Percentiles rank a stretch among this genome's conserved stretches.
phyloP scores from a whole-genome alignment of 208 protist genomes.

The Crithidia sp. region DNA sequence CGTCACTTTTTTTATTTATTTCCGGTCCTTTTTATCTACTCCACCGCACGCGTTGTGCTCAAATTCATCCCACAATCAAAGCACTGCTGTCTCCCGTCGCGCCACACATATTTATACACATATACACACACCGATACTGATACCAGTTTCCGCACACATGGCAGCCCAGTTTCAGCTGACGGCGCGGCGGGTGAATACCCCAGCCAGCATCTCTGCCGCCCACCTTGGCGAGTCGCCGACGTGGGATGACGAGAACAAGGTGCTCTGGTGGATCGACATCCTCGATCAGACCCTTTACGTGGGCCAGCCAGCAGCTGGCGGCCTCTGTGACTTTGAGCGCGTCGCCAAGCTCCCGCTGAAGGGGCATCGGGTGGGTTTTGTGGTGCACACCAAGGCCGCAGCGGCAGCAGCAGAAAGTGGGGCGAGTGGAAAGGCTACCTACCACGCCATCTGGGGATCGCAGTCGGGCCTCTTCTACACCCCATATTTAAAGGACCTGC shows the following conservation, averaged over 20 bases:
- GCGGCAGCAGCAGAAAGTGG: neutral
- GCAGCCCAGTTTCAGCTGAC: constrained; percentile 35
- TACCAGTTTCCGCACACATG: constrained; percentile 1
- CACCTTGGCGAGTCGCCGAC: constrained; percentile 24
- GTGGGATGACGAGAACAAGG: constrained; percentile 34
- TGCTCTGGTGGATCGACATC: constrained; percentile 43
- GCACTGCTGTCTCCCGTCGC: too few species aligned
- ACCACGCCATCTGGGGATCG: constrained; percentile 35
- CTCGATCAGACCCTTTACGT: constrained; percentile 28
- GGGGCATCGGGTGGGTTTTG: constrained; percentile 23
- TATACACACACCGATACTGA: neutral
- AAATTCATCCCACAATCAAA: too few species aligned
- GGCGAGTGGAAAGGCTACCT: neutral
- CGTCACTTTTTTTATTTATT: too few species aligned
- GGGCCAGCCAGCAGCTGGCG: constrained; percentile 12
- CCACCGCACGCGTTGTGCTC: too few species aligned
- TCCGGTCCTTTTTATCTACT: too few species aligned
- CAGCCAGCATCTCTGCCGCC: constrained; percentile 13
- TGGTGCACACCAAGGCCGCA: constrained; percentile 21
- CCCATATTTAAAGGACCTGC: constrained; percentile 3
- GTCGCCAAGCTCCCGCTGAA: constrained; percentile 27
- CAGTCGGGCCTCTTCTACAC: constrained; percentile 29
- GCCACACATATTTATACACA: neutral
- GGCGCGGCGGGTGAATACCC: constrained; percentile 20
- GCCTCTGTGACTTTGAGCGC: constrained; percentile 26